Base-by-base conservation (phyloP, 352 stramenopile species). In the Blastocystis sp. region DNA sequence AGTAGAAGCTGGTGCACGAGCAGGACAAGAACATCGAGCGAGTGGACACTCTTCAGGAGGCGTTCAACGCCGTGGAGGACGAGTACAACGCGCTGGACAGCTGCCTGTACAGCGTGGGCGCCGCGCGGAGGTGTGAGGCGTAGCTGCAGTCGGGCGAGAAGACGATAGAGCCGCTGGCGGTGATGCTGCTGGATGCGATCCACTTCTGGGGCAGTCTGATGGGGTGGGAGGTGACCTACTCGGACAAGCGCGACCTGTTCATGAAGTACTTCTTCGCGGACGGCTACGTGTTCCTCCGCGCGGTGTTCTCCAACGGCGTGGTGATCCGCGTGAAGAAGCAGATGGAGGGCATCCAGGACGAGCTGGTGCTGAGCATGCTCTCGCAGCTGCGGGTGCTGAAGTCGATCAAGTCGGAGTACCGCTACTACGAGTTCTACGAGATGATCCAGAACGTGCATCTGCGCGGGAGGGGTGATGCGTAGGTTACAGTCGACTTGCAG, bases 401-500 rank as follows among this genome's bases (percentile, higher is more conserved):
- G 64, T 23, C 17, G 7, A 48, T 74, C 19, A 17, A 19, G n/a
- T 74, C 64, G 43, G 64, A 74, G 64, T 74, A 74, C 45, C 64
- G 34, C 19, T 74, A 41, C 34, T 74, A 52, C 34, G 64, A 74
- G 11, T 74, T 74, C 45, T 74, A 52, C 41, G 28, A 34, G 23
- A 74, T 74, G 64, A 52, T 74, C 45, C 64, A 34, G 17, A 52
- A 34, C 14, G 64, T 74, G 34, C 34, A 21, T n/a, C 5, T 21
- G 34, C 4, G 3, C 21, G 28, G 17, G 28, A 28, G 64, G 21
- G 17, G 17, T 84, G 28, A 84, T 17, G 45, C n/a, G 28, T 84
- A 84, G 74, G 43, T 84, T 2, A 69, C 74, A 14, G 56, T 70
- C 28, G 56, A 70, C 56, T 67, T 84, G 56, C 41, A 69, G 48